phyloP scores from a whole-genome alignment of 2,329 filamentous ascomycete species.

The Trichoderma sp. region DNA sequence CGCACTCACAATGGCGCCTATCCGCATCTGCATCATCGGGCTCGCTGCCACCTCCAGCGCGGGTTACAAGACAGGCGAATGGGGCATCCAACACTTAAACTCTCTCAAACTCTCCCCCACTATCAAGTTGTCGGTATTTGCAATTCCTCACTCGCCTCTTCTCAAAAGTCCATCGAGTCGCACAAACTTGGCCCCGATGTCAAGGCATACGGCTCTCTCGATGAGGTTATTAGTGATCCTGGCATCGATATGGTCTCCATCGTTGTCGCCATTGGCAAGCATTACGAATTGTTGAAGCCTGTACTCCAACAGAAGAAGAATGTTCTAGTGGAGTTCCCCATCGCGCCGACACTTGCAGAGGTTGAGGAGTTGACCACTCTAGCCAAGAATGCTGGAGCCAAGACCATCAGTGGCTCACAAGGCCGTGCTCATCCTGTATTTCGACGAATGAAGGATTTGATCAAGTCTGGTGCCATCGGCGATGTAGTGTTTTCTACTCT shows the following conservation, averaged over 20 bases:
- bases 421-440: slow-evolving; percentile 3
- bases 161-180: slow-evolving; percentile 4
- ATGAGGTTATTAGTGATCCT: slow-evolving; percentile 4
- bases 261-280: slow-evolving; percentile 5
- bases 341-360: slow-evolving; percentile 1
- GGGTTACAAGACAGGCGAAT: slow-evolving; percentile 1
- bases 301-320: slow-evolving; percentile 2
- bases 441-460: background rate
- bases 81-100: background rate
- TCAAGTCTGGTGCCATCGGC: background rate
- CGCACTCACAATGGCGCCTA: background rate
- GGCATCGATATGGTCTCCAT: background rate
- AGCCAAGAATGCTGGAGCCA: background rate
- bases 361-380: slow-evolving; percentile 3
- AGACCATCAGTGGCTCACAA: background rate
- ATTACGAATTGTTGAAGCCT: slow-evolving; percentile 3
- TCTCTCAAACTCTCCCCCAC: background rate
- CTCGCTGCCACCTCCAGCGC: slow-evolving; percentile 1
- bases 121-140: background rate
- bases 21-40: slow-evolving; percentile 10
- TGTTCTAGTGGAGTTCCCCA: background rate
- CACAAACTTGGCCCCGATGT: slow-evolving; percentile 1
- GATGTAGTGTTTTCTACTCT: background rate
- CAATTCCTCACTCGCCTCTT: background rate
- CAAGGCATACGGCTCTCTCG: slow-evolving; percentile 1